phyloP scores from a whole-genome alignment of 202 grass and related monocot species.

The Saccharum hybrid region DNA sequence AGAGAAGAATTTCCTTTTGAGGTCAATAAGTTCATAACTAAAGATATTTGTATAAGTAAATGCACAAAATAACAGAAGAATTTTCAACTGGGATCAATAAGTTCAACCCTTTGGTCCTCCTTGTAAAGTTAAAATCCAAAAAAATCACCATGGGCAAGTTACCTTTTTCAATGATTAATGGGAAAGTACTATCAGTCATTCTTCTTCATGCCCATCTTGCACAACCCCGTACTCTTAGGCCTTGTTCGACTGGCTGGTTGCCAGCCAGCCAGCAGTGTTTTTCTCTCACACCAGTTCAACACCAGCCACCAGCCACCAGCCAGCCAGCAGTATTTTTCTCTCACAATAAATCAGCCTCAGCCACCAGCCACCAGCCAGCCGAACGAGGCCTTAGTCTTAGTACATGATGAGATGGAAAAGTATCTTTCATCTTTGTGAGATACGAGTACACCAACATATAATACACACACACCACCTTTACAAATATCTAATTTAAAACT shows the following conservation, averaged over 20 bases:
- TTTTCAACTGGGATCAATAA: neutral
- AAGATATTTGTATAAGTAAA: neutral
- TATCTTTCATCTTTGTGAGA: slow-evolving; percentile 22
- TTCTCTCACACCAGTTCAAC: no score
- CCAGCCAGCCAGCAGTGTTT: no score
- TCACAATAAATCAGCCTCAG: no score
- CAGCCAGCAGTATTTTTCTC: no score
- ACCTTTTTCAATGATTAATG: neutral
- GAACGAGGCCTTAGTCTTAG: no score
- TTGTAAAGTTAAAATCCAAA: neutral
- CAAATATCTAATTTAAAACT: neutral
- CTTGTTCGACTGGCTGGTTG: no score
- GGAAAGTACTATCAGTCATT: neutral
- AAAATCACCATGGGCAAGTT: neutral
- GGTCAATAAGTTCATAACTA: neutral
- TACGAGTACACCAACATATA: neutral
- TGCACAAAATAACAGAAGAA: neutral
- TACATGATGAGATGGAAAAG: neutral
- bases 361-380: no score
- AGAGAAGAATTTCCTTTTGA: neutral
- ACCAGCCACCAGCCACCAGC: no score
- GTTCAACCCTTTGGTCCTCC: neutral
- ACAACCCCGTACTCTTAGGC: neutral
- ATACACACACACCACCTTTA: neutral
- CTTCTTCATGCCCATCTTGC: neutral